These are phyloP conservation scores for Saxophila tyrrhenica DNA, from an alignment of 495 filamentous ascomycete genomes.

Conservation along the genomic window DNA sequence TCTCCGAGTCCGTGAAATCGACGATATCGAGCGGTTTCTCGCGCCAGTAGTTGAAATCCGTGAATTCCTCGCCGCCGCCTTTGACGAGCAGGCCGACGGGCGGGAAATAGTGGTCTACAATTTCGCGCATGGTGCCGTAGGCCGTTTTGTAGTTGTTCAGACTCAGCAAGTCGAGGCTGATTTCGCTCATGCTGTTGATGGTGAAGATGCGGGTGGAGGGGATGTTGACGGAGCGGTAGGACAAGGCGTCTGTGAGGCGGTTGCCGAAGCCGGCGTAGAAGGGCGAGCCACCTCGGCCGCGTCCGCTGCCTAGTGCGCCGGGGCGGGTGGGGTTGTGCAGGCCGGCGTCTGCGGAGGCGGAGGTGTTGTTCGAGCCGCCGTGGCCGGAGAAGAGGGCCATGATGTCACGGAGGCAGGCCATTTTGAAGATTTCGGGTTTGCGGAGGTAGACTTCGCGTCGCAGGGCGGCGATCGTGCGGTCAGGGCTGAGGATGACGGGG, in stretches of 20 bases:
- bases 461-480: slow-evolving; percentile 91
- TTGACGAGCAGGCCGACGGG: slow-evolving; percentile 29
- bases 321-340: neutral
- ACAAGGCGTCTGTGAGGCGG: slow-evolving; percentile 87
- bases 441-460: slow-evolving; percentile 88
- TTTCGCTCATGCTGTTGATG: slow-evolving; percentile 96
- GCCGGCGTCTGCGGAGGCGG: slow-evolving; percentile 7
- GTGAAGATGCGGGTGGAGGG: slow-evolving; percentile 91
- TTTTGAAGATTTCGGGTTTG: slow-evolving; percentile 98
- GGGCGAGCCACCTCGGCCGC: slow-evolving; percentile 51
- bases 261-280: slow-evolving; percentile 99
- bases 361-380: slow-evolving; percentile 19
- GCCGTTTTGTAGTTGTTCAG: slow-evolving; percentile 93
- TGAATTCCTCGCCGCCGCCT: slow-evolving; percentile 31
- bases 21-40: slow-evolving; percentile 27
- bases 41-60: slow-evolving; percentile 36
- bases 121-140: slow-evolving; percentile 91
- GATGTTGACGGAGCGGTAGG: slow-evolving; percentile 91
- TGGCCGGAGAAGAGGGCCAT: slow-evolving; percentile 55
- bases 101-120: slow-evolving; percentile 96
- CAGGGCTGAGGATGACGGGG: slow-evolving; percentile 87
- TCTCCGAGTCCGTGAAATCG: slow-evolving; percentile 30
- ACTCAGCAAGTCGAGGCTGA: slow-evolving; percentile 79
- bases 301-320: neutral
- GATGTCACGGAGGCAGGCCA: slow-evolving; percentile 94